Evolutionary conservation across 441 rosid species (phyloP).

Genomic region (Bruguiera hainesii): DNA sequence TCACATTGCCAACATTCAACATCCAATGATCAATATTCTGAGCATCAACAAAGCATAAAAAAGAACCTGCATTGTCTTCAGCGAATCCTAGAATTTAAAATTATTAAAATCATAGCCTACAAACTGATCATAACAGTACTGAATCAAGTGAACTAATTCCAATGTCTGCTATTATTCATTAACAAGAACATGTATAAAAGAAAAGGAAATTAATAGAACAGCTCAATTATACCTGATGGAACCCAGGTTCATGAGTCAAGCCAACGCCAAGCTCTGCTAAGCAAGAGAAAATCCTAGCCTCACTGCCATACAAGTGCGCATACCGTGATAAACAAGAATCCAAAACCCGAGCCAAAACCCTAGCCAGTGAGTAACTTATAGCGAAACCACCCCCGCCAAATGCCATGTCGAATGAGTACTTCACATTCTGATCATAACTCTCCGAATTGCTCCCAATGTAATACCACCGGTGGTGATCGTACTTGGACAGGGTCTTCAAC

Average conservation of each 20-base stretch:
- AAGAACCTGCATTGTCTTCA: no score
- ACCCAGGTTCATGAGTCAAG: constrained; percentile 81
- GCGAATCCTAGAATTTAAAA: no score
- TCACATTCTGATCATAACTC: constrained; percentile 68
- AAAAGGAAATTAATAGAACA: neutral
- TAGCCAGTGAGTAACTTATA: constrained; percentile 60
- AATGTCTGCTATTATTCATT: neutral
- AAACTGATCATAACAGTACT: no score
- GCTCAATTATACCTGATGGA: constrained; percentile 60
- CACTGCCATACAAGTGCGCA: constrained; percentile 77
- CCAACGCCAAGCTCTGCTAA: constrained; percentile 80
- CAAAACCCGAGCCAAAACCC: constrained; percentile 58
- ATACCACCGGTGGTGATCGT: constrained; percentile 67
- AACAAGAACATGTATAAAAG: neutral
- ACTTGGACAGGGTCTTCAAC: constrained; percentile 62
- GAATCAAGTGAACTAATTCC: no score
- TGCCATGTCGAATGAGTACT: constrained; percentile 79
- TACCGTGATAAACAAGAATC: constrained; percentile 80
- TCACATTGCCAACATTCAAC: no score
- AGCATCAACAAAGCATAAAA: no score
- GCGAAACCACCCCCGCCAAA: constrained; percentile 96
- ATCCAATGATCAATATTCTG: no score
- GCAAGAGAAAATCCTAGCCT: constrained; percentile 77
- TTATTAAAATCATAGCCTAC: no score
- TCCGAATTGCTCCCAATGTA: constrained; percentile 82